Evolutionary conservation across 176 grass and related monocot genomes (phyloP).

Genomic region (Bonia amplexicaulis): DNA sequence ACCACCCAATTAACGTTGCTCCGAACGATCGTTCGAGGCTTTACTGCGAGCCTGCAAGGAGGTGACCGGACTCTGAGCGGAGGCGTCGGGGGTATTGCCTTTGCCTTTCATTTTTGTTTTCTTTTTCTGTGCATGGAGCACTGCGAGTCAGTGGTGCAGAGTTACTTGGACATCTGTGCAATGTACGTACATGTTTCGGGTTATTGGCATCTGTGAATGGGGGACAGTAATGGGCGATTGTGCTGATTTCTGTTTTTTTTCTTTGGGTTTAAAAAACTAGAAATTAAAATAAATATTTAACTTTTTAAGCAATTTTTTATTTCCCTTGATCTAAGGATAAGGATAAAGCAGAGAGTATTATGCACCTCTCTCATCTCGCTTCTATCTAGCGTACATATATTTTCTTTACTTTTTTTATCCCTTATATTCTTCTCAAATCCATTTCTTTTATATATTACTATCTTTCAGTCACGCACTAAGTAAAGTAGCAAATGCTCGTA

Average conservation of each 20-base stretch:
- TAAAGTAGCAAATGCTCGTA: conserved; percentile 29
- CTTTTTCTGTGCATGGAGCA: background rate
- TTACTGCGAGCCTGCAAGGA: background rate
- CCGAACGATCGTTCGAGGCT: background rate
- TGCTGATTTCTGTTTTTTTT: too few relatives aligned
- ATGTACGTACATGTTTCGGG: conserved; percentile 26
- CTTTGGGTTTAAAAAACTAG: too few relatives aligned
- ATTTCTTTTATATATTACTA: too few relatives aligned
- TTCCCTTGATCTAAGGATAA: too few relatives aligned
- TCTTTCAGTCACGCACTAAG: background rate
- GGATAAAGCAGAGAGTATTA: too few relatives aligned
- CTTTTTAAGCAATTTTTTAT: too few relatives aligned
- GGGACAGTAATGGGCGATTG: too few relatives aligned
- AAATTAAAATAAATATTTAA: too few relatives aligned
- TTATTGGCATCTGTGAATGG: background rate
- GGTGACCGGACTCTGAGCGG: background rate
- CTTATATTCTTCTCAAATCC: fast-evolving
- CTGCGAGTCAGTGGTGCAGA: background rate
- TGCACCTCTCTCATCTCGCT: too few relatives aligned
- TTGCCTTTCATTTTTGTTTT: background rate
- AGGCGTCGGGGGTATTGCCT: background rate
- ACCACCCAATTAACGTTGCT: background rate
- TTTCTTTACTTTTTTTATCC: too few relatives aligned
- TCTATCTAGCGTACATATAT: too few relatives aligned
- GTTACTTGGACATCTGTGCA: conserved; percentile 21